Evolutionary conservation across 352 stramenopile species (phyloP), one percentile per base, ranked within the genome.

Genomic region (Thalassiosira livingstoniorum): DNA sequence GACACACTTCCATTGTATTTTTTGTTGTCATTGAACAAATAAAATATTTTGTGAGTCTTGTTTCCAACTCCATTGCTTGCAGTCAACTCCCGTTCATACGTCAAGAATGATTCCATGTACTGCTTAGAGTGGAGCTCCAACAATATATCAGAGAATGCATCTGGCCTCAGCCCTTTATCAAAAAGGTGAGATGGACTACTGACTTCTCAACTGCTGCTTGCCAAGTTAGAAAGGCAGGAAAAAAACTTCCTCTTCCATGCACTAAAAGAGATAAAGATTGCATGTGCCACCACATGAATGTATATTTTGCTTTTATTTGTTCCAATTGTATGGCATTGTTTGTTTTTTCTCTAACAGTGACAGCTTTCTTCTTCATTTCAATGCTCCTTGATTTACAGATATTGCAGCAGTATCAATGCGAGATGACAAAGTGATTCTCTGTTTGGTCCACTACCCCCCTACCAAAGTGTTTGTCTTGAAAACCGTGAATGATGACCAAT

Each of bases 151-250:
- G 76, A 82, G 35, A 85, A 75, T 21, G n/a, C 27, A 23, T 85
- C 76, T 15, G 81, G 77, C 55, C 71, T 35, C 5, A 88, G 4
- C 0, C 57, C 64, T 25, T 69, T 72, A 43, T 83, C 58, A 66
- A 85, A 82, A 0, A 86, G 65, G 85, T 85, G 54, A 78, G 62
- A 54, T 88, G 55, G 25, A 88, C 43, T 11, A 88, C 13, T 21
- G 7, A 5, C 25, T 83, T 83, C 39, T 82, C 70, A 42, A 88
- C 32, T 15, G 54, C 81, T 27, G 69, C 65, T 47, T 61, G 75
- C 25, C 43, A 72, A 23, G 81, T 85, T 0, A 88, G 60, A 64
- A 83, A 63, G 31, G 81, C 81, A 55, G 76, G 81, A 69, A 88
- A 85, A 23, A 77, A 1, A 7, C 54, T 27, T 1, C 80, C 80